phyloP scores from a whole-genome alignment of 2,329 filamentous ascomycete species.

The Aureobasidium lini region DNA sequence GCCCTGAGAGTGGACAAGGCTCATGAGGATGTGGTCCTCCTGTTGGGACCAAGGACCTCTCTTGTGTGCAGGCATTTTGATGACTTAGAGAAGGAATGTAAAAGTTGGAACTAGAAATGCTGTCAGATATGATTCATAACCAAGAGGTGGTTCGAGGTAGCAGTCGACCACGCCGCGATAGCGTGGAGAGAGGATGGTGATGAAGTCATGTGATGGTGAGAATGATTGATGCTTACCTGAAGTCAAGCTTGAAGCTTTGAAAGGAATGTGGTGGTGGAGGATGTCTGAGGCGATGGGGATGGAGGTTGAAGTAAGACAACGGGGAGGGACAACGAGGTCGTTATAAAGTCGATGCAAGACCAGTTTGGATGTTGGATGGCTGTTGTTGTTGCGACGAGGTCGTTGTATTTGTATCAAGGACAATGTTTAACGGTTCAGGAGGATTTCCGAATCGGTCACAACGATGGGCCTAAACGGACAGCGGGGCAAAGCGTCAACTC shows the following conservation, averaged over 20 bases:
- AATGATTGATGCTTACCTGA: background rate
- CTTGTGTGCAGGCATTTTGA: conserved; percentile 48
- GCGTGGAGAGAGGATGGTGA: background rate
- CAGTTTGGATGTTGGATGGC: conserved; percentile 14
- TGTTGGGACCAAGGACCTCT: conserved; percentile 77
- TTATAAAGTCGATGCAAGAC: conserved; percentile 14
- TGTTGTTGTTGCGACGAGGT: conserved; percentile 13
- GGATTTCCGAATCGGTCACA: conserved; percentile 12
- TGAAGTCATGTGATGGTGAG: background rate
- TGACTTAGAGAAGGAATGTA: conserved; percentile 7
- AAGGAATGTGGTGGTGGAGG: conserved; percentile 5
- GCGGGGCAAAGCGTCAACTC: conserved; percentile 12
- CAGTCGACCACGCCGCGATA: background rate
- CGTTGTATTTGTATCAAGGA: conserved; percentile 15
- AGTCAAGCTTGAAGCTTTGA: conserved; percentile 11
- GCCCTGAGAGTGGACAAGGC: conserved; percentile 63
- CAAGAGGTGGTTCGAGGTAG: background rate
- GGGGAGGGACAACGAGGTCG: conserved; percentile 15
- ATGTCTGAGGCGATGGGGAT: background rate
- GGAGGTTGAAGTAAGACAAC: conserved; percentile 12
- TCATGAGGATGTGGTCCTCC: conserved; percentile 65
- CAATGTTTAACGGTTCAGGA: conserved; percentile 10
- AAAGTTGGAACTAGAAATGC: conserved; percentile 1
- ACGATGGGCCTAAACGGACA: conserved; percentile 14
- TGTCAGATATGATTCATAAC: background rate